Evolutionary conservation across 805 yeast species (phyloP).

Genomic region (Candida succiphila): DNA sequence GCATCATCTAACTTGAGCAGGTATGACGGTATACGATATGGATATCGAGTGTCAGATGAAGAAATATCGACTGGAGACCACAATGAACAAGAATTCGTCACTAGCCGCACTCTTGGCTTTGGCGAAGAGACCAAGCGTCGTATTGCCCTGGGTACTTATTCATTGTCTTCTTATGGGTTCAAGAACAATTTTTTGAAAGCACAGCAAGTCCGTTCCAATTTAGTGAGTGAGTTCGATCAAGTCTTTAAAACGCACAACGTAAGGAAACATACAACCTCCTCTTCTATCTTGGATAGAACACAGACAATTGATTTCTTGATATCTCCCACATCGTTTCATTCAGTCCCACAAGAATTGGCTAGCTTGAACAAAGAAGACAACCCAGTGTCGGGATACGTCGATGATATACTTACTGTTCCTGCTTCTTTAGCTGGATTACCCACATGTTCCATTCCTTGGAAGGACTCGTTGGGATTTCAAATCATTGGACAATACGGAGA

Average conservation of each 20-base stretch:
- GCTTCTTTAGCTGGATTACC: conserved; percentile 91
- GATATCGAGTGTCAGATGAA: conserved; percentile 35
- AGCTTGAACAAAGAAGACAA: conserved; percentile 3
- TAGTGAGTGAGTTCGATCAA: conserved; percentile 57
- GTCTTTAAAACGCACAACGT: conserved; percentile 47
- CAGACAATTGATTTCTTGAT: conserved; percentile 70
- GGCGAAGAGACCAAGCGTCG: conserved; percentile 81
- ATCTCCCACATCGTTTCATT: conserved; percentile 55
- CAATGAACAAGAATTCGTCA: conserved; percentile 29
- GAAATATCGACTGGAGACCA: too few species aligned
- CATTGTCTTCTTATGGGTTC: conserved; percentile 66
- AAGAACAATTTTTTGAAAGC: conserved; percentile 73
- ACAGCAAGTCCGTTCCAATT: conserved; percentile 45
- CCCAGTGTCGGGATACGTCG: conserved; percentile 56
- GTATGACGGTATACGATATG: conserved; percentile 86
- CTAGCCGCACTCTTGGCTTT: conserved; percentile 57
- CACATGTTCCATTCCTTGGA: conserved; percentile 64
- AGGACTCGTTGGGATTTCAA: conserved; percentile 52
- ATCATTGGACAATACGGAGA: conserved; percentile 80
- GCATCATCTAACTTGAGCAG: conserved; percentile 88
- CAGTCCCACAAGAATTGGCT: conserved; percentile 34
- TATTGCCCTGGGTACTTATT: conserved; percentile 77
- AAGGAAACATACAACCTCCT: conserved; percentile 9
- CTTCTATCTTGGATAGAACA: conserved; percentile 22
- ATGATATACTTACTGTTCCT: conserved; percentile 84